Base-by-base conservation (phyloP, 768 basidiomycete species). In the Lentinula sp. region DNA sequence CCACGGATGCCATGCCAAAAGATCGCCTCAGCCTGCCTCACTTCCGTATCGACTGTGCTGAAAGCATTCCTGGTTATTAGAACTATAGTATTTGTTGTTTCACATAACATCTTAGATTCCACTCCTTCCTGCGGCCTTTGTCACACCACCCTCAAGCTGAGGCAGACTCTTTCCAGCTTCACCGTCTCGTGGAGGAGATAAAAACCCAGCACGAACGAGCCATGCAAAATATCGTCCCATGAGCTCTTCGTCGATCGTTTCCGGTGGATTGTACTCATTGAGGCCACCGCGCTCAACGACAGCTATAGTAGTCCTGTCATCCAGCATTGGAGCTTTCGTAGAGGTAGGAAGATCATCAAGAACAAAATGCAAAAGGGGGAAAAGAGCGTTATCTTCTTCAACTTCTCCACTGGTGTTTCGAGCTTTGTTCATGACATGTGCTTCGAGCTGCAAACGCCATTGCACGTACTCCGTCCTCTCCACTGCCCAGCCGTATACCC, bases 261-360 rank as follows among this genome's bases (percentile, higher is more conserved):
- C 76, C 15, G 74, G 76, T 39, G 66, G 65, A 9, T 69, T 68
- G 69, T 82, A 71, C 65, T 80, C 73, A 28, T 66, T 67, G 50
- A 92, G 72, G 11, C 55, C 15, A 2, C 55, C 55, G 6, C 55
- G 55, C 15, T 56, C 55, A 16, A 56, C 23, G 45, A 98, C 70
- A 10, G 80, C 77, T n/a, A 73, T 73, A 16, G 93, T 95, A 70
- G 96, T 97, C 21, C 80, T 70, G 69, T 97, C 93, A 69, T 96
- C 91, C 53, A 98, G 77, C 64, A 91, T 88, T 2, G 97, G 92
- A 0, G 94, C 86, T 73, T 95, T 97, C 28, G 96, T 98, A 69
- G 91, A 93, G 28, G 95, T 97, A 4, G 97, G 97, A 18, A 99
- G 80, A 73, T 99, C 97, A 70, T 98, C 97, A 34, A 99, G 78